Evolutionary conservation across 352 stramenopile genomes (phyloP).

Genomic region (Pythium graminicola): DNA sequence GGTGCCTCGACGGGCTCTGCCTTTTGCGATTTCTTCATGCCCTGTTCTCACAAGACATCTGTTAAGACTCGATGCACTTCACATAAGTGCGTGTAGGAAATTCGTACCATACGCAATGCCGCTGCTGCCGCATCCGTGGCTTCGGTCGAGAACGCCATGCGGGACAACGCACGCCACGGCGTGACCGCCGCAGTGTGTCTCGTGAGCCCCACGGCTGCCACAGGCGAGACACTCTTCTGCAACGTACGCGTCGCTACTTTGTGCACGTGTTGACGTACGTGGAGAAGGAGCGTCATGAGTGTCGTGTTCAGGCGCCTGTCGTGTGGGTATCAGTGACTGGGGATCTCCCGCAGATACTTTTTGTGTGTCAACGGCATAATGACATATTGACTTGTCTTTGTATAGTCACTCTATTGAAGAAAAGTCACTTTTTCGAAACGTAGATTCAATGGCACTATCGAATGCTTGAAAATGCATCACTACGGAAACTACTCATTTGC

Average conservation of each 20-base stretch:
- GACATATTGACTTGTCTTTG: neutral
- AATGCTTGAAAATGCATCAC: neutral
- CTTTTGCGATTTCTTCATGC: conserved; percentile 52
- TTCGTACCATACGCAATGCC: conserved; percentile 56
- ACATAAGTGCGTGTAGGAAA: neutral
- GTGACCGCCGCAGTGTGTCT: neutral
- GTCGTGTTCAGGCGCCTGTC: neutral
- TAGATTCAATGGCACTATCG: conserved; percentile 6
- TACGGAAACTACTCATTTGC: neutral
- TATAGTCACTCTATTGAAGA: conserved; percentile 9
- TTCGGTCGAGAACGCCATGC: conserved; percentile 45
- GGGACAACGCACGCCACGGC: conserved; percentile 1
- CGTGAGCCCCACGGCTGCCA: neutral
- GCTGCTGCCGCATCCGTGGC: conserved; percentile 64
- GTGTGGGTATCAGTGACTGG: too few relatives aligned
- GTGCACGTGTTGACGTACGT: conserved; percentile 31
- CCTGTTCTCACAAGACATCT: conserved; percentile 17
- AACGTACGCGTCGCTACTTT: conserved; percentile 2
- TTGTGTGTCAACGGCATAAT: conserved; percentile 11
- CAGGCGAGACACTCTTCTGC: neutral
- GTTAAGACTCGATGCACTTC: neutral
- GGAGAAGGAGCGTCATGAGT: conserved; percentile 31
- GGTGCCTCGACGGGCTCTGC: conserved; percentile 2
- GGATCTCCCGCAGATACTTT: conserved; percentile 12
- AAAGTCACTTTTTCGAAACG: neutral